A percentile compares a stretch with the other conserved stretches of the same genome.
phyloP scores from a whole-genome alignment of 768 basidiomycete genomes.

The Tubosaeta brunneosetosa region DNA sequence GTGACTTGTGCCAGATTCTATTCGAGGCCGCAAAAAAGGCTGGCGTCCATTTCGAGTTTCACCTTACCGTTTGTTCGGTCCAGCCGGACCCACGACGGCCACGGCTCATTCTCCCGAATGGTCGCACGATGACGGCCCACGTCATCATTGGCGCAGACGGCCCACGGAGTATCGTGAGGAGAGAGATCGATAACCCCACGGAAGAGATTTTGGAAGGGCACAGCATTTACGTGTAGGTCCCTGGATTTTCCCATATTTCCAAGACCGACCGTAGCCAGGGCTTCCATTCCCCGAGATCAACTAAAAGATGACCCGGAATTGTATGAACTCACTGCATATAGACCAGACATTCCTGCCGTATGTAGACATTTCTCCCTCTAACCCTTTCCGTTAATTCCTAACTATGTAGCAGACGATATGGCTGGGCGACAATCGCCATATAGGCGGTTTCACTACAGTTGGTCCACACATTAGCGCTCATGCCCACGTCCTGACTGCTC shows the following conservation, averaged over 20 bases:
- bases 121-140: conserved; percentile 46
- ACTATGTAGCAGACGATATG: conserved; percentile 22
- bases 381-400: neutral
- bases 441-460: conserved; percentile 21
- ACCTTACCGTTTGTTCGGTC: conserved; percentile 35
- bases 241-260: conserved; percentile 5
- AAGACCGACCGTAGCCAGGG: conserved; percentile 24
- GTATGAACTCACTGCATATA: conserved; percentile 25
- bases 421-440: conserved; percentile 25
- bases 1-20: conserved; percentile 48
- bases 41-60: conserved; percentile 50
- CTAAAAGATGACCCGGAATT: conserved; percentile 45
- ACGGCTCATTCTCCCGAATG: conserved; percentile 36
- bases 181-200: conserved; percentile 33
- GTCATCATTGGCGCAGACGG: conserved; percentile 64
- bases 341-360: conserved; percentile 21
- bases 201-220: conserved; percentile 26
- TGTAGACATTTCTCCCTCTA: neutral
- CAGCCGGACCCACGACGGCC: conserved; percentile 26
- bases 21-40: conserved; percentile 42
- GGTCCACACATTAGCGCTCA: neutral
- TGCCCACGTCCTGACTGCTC: neutral
- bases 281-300: conserved; percentile 38
- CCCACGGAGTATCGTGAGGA: conserved; percentile 39
- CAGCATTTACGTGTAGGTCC: conserved; percentile 45